Percentiles rank a stretch among this genome's conserved stretches.
phyloP scores from a whole-genome alignment of 2,329 filamentous ascomycete species.

The Grosmannia huntii region DNA sequence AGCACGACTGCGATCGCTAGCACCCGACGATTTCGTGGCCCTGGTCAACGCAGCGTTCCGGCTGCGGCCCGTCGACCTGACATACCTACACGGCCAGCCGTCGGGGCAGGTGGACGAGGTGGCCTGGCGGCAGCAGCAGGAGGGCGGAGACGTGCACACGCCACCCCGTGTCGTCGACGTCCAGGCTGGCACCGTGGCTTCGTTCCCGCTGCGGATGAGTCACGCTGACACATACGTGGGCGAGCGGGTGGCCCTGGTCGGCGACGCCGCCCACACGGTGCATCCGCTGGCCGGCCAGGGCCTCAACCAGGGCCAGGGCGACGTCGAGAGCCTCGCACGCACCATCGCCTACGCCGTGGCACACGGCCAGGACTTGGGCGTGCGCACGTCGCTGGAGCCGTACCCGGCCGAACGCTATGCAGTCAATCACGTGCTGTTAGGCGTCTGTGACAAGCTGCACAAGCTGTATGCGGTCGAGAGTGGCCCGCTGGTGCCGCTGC shows the following conservation, averaged over 20 bases:
- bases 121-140: constrained; percentile 56
- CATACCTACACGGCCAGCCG: constrained; percentile 62
- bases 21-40: constrained; percentile 60
- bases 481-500: constrained; percentile 66
- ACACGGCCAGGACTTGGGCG: constrained; percentile 81
- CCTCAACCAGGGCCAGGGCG: constrained; percentile 82
- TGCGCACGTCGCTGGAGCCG: constrained; percentile 61
- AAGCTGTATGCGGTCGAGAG: constrained; percentile 76
- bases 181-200: constrained; percentile 69
- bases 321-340: constrained; percentile 66
- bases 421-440: constrained; percentile 67
- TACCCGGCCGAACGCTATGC: constrained; percentile 75
- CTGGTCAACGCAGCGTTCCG: constrained; percentile 93
- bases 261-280: constrained; percentile 89
- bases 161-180: constrained; percentile 58
- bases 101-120: constrained; percentile 26
- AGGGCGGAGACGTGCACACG: constrained; percentile 24
- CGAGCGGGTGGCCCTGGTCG: constrained; percentile 81
- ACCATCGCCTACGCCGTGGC: constrained; percentile 64
- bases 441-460: constrained; percentile 78
- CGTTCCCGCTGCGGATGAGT: constrained; percentile 80
- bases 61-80: constrained; percentile 63
- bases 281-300: constrained; percentile 93
- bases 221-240: constrained; percentile 91
- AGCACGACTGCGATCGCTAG: constrained; percentile 62